Percentiles rank a stretch among this genome's conserved stretches.
Evolutionary conservation across 768 basidiomycete genomes (phyloP).

Genomic region (Amanita jacksonii): DNA sequence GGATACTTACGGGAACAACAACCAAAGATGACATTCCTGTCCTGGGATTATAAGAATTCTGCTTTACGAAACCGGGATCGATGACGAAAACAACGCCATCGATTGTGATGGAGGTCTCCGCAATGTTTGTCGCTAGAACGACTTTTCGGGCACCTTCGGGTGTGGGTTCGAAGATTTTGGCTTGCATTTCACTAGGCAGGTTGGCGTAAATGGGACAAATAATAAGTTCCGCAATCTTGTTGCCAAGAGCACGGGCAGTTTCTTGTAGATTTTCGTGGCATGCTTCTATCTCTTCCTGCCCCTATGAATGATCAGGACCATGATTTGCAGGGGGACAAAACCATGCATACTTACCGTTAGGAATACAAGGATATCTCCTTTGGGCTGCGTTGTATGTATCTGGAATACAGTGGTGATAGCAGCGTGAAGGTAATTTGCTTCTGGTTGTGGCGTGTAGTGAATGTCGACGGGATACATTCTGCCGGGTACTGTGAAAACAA

Average conservation of each 20-base stretch:
- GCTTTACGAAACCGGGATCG: slow-evolving; percentile 98
- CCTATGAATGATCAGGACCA: slow-evolving; percentile 34
- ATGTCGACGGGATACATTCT: slow-evolving; percentile 97
- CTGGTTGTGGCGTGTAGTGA: slow-evolving; percentile 97
- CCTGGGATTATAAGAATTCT: slow-evolving; percentile 96
- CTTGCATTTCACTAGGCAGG: slow-evolving; percentile 98
- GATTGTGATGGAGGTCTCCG: slow-evolving; percentile 99
- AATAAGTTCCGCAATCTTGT: slow-evolving; percentile 91
- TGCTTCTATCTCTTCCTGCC: slow-evolving; percentile 98
- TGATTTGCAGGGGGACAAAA: slow-evolving; percentile 1
- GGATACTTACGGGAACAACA: slow-evolving; percentile 76
- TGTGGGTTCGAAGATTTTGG: slow-evolving; percentile 98
- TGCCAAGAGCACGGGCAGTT: slow-evolving; percentile 88
- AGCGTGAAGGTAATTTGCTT: slow-evolving; percentile 98
- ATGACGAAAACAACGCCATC: slow-evolving; percentile 99
- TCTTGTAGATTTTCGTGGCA: slow-evolving; percentile 95
- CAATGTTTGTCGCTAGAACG: slow-evolving; percentile 97
- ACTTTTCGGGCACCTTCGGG: slow-evolving; percentile 96
- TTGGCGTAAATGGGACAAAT: slow-evolving; percentile 99
- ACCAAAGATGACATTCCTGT: slow-evolving; percentile 97
- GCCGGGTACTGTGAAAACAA: slow-evolving; percentile 65
- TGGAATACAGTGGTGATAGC: slow-evolving; percentile 99
- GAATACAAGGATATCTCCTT: slow-evolving; percentile 96
- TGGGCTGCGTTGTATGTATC: slow-evolving; percentile 97
- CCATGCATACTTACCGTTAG: slow-evolving; percentile 56